Base-by-base conservation (phyloP, 1,284 basidiomycete genomes). In the Vanrija humicola region DNA sequence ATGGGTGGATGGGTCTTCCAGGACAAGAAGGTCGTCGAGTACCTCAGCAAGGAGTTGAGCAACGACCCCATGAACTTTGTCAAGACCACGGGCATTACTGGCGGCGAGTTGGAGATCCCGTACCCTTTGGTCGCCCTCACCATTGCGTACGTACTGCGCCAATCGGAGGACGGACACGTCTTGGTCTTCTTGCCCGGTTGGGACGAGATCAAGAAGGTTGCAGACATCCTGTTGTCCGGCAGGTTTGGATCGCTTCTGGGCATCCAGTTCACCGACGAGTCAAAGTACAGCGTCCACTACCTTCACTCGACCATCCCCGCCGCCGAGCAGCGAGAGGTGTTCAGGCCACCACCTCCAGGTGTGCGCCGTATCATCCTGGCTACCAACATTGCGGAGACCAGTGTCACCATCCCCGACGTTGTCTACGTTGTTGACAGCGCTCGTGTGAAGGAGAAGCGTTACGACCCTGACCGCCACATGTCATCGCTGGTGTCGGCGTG, bases 371-470 rank as follows among this genome's bases (percentile, higher is more conserved):
- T 98, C 69, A 95, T 97, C 64, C 81, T 97, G 42, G 84, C 94
- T 3, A 98, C 94, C 46, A 98, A 97, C 75, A 95, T 98, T 57
- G 95, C 94, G 14, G 94, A 98, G 78, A 96, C 93, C 1, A 93
- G 90, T 6, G 83, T 98, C 64, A 98, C 94, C 1, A 97, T 98
- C 63, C 94, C 94, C 1, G 90, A 97, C 68, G 92, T 97, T 26
- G 92, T 96, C 6, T 94, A 91, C 69, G 94, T 98, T 47, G 85
- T 97, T 45, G 94, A 98, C 70, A 84, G 88, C 0, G 94, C 83
- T 23, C 87, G 87, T 68, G 83, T 94, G 71, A 96, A 95, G 77
- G 92, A 97, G 76, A 85, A 90, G 70, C 84, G 88, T 19, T 98
- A 91, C 71, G 92, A 98, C 70, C 91, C 93, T 0, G 84, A 89